These are phyloP conservation scores for Clitoria ternatea DNA, from an alignment of 306 rosid genomes.

Conservation along the genomic window DNA sequence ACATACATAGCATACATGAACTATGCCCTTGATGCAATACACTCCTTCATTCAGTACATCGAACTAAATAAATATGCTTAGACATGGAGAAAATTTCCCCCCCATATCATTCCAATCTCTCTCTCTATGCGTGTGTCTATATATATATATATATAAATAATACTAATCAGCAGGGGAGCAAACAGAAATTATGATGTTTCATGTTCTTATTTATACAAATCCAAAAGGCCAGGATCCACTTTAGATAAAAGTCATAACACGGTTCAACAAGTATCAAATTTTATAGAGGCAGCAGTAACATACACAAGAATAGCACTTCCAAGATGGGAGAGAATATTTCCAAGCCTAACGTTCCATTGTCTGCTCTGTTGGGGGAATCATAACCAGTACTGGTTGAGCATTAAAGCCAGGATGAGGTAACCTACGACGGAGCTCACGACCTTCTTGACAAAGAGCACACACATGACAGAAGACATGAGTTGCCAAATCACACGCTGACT, in stretches of 20 bases:
- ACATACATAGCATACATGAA: background rate
- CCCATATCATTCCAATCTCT: background rate
- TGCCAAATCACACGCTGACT: conserved; percentile 67
- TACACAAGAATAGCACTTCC: conserved; percentile 18
- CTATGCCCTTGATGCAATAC: background rate
- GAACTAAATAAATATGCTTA: conserved; percentile 5
- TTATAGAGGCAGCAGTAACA: conserved; percentile 9
- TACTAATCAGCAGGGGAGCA: conserved; percentile 10
- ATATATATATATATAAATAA: background rate
- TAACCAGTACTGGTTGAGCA: conserved; percentile 69
- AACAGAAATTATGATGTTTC: conserved; percentile 8
- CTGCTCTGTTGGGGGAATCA: conserved; percentile 91
- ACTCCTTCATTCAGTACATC: background rate
- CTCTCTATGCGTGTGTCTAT: too few species aligned
- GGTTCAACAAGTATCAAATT: conserved; percentile 8
- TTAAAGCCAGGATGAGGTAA: conserved; percentile 86
- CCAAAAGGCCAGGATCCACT: background rate
- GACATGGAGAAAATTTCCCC: background rate
- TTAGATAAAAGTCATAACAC: background rate
- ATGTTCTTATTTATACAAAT: conserved; percentile 15
- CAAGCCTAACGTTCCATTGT: conserved; percentile 72
- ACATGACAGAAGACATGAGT: conserved; percentile 84
- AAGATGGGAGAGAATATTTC: conserved; percentile 3
- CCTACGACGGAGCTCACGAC: conserved; percentile 92
- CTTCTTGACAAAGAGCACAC: conserved; percentile 96